Base-by-base conservation (phyloP, 176 grass and related monocot genomes). In the Panicum miliaceum region DNA sequence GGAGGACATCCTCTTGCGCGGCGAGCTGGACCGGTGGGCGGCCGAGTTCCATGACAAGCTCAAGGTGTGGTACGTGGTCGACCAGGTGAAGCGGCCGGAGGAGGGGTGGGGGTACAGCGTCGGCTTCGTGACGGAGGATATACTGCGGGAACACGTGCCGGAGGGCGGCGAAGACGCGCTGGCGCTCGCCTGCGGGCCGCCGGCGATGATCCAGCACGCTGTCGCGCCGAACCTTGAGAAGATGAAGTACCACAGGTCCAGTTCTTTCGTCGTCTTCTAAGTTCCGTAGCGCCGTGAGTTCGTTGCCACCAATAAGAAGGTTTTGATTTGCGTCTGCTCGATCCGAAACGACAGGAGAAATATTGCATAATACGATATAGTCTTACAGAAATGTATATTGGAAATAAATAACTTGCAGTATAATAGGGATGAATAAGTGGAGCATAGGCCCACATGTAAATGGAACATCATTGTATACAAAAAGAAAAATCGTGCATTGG, bases 131-230 rank as follows among this genome's bases (percentile, higher is more conserved):
- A 90, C 78, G 26, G 92, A 97, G 60, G 82, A 29, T 22, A 59
- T 97, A 27, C 81, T 97, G 25, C 32, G 86, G 70, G 87, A 88
- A 20, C 92, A 93, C 48, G 60, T 94, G 26, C 95, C 95, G 2
- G 70, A 67, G 59, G 92, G 92, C 12, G 92, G 75, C 41, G 82
- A 91, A 1, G 89, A 89, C 68, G 90, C 85, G 25, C 75, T 97
- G 18, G 95, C 92, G 26, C 84, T 97, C 20, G 88, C 89, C 2
- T 97, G 95, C 26, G 95, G 95, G 45, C 92, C 95, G 11, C 92
- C 89, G 70, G 86, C 95, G 1, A 97, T 97, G 95, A 94, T 97
- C 76, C 85, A 97, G 84, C 94, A 91, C 54, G 95, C 92, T 26
- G 70, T 97, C 73, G 54, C 71, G 53, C 90, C 92, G 34, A 94